Base-by-base conservation (phyloP, 2,329 filamentous ascomycete species). In the Calycina marina region DNA sequence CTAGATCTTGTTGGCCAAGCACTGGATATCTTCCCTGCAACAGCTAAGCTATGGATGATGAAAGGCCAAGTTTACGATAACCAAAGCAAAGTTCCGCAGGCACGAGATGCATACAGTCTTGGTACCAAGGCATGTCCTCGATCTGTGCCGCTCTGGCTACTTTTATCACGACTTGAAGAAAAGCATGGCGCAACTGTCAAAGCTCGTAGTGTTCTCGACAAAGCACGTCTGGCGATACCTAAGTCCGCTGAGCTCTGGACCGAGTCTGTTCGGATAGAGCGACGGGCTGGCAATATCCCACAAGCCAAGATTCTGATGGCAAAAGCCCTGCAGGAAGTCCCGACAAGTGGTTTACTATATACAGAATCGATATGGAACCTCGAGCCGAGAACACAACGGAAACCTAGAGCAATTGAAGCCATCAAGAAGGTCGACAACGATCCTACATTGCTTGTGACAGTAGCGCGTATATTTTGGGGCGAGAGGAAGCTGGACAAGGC, bases 381-480 rank as follows among this genome's bases (percentile, higher is more conserved):
- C 5, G 92, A 96, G 53, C 62, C 80, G 17, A 77, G 90, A 31
- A 92, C 90, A 20, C 85, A 96, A 55, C 80, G 92, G 36, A 93
- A 94, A 56, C 79, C 88, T 3, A 74, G 86, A 38, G 82, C 80
- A 35, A 65, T 96, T 28, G 90, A 96, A 59, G 92, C 88, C 17
- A 93, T 98, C 59, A 92, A 93, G 60, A 92, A 93, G 56, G 83
- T 93, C 4, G 90, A 96, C 52, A 90, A 85, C 50, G 88, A 96
- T 52, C 74, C 90, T 0, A 68, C 77, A 13, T 65, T 98, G 4
- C 92, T 96, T 52, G 79, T 92, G 18, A 86, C 86, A 0, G 85
- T 93, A 9, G 90, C 86, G 4, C 74, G 90, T 13, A 92, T 96
- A 44, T 94, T 98, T 60, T 98, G 90, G 90, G 76, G 72, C 6